Base-by-base conservation (phyloP, 31 red algal genomes). In the Bonnemaisonia californica region DNA sequence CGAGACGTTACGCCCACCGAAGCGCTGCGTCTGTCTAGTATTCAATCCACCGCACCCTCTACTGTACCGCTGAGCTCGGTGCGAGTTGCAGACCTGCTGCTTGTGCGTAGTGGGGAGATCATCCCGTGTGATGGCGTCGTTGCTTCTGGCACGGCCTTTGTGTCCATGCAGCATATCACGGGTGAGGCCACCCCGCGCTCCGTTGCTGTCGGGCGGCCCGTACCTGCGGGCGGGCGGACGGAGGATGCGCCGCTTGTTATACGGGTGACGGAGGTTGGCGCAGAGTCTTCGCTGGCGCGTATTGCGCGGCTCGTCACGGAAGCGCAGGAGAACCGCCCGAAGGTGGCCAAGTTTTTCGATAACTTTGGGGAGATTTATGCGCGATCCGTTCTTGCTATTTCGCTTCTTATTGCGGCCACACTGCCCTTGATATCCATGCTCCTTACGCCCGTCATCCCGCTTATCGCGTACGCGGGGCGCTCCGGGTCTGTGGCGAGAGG, bases 121-220 rank as follows among this genome's bases (percentile, higher is more conserved):
- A 60, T 80, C 22, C 95, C 95, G 4, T 88, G 87, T 41, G 95
- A 98, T 63, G 87, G 91, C 16, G 77, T 80, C 29, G 69, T 98
- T 27, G 81, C 58, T 4, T 48, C 65, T 23, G 95, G 88, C 71
- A 62, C 39, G 22, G 86, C 91, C 22, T 92, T 90, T 74, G 86
- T 98, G 28, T 91, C 80, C 18, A 69, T 80, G 48, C 77, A 87
- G n/a, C 87, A 91, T 34, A 58, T 98, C 7, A 98, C 91, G 19
- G 95, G 95, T 21, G 95, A 98, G 54, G 57, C 70, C 48, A 31
- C 39, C 38, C 95, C 95, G 5, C 65, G 71, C 61, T 54, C 71
- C 26, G 69, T 87, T 3, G 36, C 62, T 37, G 51, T 74, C 26
- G 95, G 95, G 1, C 60, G 79, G 41, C 23, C 59, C 28, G 58